Evolutionary conservation across 495 filamentous ascomycete species (phyloP).

Genomic region (Aspergillus biplanus): DNA sequence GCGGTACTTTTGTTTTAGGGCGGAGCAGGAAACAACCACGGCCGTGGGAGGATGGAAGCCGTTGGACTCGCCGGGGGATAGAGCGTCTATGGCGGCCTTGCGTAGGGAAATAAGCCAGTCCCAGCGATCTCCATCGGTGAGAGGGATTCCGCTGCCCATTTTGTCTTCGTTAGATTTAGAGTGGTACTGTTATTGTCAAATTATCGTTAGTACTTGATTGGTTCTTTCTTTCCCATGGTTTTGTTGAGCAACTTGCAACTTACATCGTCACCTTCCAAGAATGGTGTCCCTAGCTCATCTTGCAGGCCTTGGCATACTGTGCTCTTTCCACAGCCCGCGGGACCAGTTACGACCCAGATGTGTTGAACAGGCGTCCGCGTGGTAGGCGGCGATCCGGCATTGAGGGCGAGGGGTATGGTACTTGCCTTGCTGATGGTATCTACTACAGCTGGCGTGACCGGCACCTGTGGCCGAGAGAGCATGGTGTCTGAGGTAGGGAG

Average conservation of each 20-base stretch:
- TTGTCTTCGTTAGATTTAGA: conserved; percentile 85
- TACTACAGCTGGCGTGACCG: neutral
- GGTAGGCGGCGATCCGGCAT: neutral
- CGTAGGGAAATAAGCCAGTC: conserved; percentile 94
- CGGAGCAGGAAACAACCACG: conserved; percentile 94
- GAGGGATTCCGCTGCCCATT: conserved; percentile 83
- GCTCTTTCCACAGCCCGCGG: conserved; percentile 94
- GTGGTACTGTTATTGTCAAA: conserved; percentile 69
- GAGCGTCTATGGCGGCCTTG: conserved; percentile 70
- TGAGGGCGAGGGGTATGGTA: neutral
- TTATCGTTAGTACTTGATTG: conserved; percentile 15
- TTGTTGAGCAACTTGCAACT: conserved; percentile 28
- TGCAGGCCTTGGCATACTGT: conserved; percentile 84
- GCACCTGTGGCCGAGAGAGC: too few species aligned
- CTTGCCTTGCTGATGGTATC: neutral
- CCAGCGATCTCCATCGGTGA: conserved; percentile 97
- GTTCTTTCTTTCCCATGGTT: conserved; percentile 12
- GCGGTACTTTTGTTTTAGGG: conserved; percentile 95
- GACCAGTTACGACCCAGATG: conserved; percentile 96
- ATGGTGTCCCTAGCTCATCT: conserved; percentile 70
- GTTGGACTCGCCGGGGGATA: conserved; percentile 55
- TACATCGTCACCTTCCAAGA: conserved; percentile 96
- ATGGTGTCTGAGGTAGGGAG: neutral
- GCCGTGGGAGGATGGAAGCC: conserved; percentile 60
- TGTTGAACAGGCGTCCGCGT: conserved; percentile 61